Base-by-base conservation (phyloP, 352 stramenopile species). In the Pythium aquatile region DNA sequence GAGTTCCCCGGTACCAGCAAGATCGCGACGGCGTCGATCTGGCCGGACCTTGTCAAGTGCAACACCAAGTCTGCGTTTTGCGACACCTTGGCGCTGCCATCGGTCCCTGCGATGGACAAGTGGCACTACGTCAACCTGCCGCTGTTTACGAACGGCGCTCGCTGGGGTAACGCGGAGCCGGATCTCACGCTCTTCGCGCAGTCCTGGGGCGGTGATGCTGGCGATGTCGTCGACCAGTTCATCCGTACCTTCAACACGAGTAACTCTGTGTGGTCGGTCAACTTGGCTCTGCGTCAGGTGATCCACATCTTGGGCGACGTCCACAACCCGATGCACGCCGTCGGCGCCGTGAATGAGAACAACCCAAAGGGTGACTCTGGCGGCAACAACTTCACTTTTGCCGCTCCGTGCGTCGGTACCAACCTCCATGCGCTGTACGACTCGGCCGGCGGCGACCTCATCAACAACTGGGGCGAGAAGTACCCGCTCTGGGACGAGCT, bases 91-190 rank as follows among this genome's bases (percentile, higher is more conserved):
- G 35, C 39, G 16, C 57, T 61, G 13, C 79, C 82, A 35, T 89
- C 82, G 11, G 68, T 83, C 57, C 66, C 74, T 32, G 61, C 62
- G 44, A 84, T 85, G 72, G 78, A 80, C 61, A 71, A 78, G 59
- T 91, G 82, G 82, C 82, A 91, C 70, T 91, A 88, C 73, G 74
- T 88, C 54, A 73, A 91, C 63, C 49, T 91, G 40, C 82, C 82
- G 13, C 59, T 81, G 48, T 79, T 87, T 69, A 78, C 85, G 33
- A 82, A 85, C 40, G 78, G 82, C 35, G 59, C 66, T 14, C 68
- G 72, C 40, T 83, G 71, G 68, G 64, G 70, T 26, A 70, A 69
- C 54, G 74, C 76, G 40, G 75, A 81, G 16, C 63, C 78, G 0
- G 73, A 80, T 30, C 60, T 88, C 26, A 68, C 55, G n/a, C 69